Evolutionary conservation across 345 rosid species (phyloP).

Genomic region (thale cress (Arabidopsis thaliana)): DNA sequence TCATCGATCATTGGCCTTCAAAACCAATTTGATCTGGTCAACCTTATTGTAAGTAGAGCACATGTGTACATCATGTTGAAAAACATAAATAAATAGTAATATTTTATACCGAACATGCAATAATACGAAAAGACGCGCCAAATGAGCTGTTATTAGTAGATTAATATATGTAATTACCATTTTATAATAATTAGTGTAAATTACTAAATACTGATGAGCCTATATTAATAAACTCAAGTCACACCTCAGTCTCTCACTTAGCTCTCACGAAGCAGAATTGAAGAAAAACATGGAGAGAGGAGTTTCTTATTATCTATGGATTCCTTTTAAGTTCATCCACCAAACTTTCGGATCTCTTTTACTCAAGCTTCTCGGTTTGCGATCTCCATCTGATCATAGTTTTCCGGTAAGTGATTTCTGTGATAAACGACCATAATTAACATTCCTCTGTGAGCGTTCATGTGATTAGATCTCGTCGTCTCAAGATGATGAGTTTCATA

Average conservation of each 20-base stretch:
- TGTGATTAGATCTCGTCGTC: constrained; percentile 6
- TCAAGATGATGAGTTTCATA: background rate
- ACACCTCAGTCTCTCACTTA: constrained; percentile 25
- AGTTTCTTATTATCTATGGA: constrained; percentile 33
- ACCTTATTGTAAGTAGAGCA: background rate
- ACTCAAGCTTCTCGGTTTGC: constrained; percentile 38
- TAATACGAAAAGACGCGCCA: constrained; percentile 30
- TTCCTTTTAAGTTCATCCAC: constrained; percentile 36
- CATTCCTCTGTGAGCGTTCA: background rate
- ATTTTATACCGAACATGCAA: constrained; percentile 1
- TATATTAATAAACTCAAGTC: constrained; percentile 7
- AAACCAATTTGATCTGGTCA: background rate
- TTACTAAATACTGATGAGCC: background rate
- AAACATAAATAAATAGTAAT: background rate
- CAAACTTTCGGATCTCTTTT: constrained; percentile 35
- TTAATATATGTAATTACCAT: constrained; percentile 2
- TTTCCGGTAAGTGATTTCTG: constrained; percentile 1
- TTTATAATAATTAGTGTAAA: constrained; percentile 1
- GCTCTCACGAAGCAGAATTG: background rate
- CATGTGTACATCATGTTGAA: background rate
- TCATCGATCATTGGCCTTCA: background rate
- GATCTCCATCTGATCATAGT: constrained; percentile 1
- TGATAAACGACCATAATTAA: background rate
- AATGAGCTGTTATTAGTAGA: constrained; percentile 28
- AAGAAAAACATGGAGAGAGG: constrained; percentile 38